phyloP scores from a whole-genome alignment of 257 asterid species.

The Fraxinus americana region DNA sequence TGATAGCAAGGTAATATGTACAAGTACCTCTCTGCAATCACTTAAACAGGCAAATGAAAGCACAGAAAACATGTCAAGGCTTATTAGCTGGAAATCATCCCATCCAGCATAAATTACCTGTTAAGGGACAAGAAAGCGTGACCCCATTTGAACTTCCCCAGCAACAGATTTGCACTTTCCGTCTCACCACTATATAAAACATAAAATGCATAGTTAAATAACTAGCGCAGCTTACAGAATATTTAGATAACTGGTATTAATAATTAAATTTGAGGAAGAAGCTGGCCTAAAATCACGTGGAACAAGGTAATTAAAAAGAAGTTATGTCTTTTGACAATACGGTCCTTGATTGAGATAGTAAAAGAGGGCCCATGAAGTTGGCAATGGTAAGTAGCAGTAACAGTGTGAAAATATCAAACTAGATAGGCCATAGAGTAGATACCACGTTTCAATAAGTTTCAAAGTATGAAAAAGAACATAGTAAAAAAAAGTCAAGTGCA shows the following conservation, averaged over 20 bases:
- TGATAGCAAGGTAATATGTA: background rate
- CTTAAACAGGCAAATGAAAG: background rate
- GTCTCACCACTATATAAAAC: slow-evolving; percentile 58
- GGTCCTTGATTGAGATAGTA: background rate
- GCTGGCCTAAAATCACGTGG: background rate
- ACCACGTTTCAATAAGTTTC: slow-evolving; percentile 6
- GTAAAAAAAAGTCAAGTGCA: background rate
- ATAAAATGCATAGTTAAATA: slow-evolving; percentile 15
- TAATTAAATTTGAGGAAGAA: background rate
- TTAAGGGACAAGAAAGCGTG: slow-evolving; percentile 93
- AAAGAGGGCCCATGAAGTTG: slow-evolving; percentile 4
- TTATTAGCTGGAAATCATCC: background rate
- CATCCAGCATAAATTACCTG: slow-evolving; percentile 40
- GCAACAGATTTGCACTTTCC: slow-evolving; percentile 74
- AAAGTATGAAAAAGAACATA: background rate
- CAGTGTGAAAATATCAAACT: slow-evolving; percentile 5
- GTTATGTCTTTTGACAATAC: background rate
- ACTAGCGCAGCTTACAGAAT: background rate
- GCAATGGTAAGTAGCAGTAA: background rate
- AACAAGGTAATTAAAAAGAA: background rate
- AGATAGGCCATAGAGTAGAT: background rate
- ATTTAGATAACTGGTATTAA: background rate
- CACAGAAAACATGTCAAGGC: background rate
- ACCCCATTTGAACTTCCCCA: slow-evolving; percentile 97
- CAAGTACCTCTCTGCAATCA: background rate